Base-by-base conservation (phyloP, 768 basidiomycete genomes). In the Boletus reticuloceps region DNA sequence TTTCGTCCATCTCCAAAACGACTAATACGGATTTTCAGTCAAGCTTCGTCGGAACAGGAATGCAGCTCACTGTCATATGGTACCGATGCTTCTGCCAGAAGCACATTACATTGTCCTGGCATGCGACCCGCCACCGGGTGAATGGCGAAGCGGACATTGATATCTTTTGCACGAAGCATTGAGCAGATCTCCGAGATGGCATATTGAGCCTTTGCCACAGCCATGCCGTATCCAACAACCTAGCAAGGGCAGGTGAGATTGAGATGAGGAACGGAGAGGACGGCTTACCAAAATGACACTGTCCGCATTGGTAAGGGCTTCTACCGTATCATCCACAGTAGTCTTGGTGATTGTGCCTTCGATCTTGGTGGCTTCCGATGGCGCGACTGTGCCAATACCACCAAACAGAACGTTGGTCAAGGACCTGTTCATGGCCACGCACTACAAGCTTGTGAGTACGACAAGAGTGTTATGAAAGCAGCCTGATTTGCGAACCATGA, bases 61-160 rank as follows among this genome's bases (percentile, higher is more conserved):
- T 62, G 16, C 13, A 29, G 66, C 85, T 69, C 59, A 91, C 89
- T 89, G 64, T 94, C 91, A 63, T 94, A 94, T 3, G 92, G 92
- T 14, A 94, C 91, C 6, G 89, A 88, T 4, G 92, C 92, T 67
- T 94, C 92, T 5, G 92, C 92, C 6, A 94, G 76, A 44, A 94
- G 79, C n/a, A 94, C 91, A 63, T 94, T 94, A 68, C 91, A 92
- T 73, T 94, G 89, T 41, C 92, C 92, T 13, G 92, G 92, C 92
- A 94, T 94, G 44, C 92, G 86, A 49, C 92, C 92, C 40, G 92
- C 92, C 14, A 94, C 92, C 12, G 92, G 92, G 64, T 94, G 92
- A 52, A 91, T 91, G 11, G 89, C 89, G 65, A 91, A 91, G 72
- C 89, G 84, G 41, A 92, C 89, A 47, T 85, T 90, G 63, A 92